Evolutionary conservation across 352 stramenopile species (phyloP), one percentile per base, ranked within the genome.

Genomic region (Pelagophyceae sp.): DNA sequence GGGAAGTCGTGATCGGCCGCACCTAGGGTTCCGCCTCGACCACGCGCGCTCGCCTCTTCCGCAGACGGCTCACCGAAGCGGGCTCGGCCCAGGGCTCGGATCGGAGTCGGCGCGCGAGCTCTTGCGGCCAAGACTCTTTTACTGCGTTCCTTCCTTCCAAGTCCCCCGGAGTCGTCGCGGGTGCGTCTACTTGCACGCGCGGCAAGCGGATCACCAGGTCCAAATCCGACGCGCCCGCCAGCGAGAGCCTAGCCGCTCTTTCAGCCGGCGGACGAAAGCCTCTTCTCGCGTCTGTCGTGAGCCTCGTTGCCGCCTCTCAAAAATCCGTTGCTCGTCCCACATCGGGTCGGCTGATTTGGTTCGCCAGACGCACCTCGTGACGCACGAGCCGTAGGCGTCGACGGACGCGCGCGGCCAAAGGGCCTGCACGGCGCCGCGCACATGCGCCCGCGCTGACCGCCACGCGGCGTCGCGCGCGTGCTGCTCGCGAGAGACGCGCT

Each of bases 91-190:
- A 97, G 1, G 89, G 86, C 72, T 95, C 90, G 81, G 90, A 86
- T 2, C 89, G 87, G 25, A 96, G 83, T 67, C 94, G 94, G 15
- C 92, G 87, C 23, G 91, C 90, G 2, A 97, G 85, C 58, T 97
- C 94, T 77, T 97, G 92, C 80, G 96, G 92, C 92, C 91, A 97
- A 5, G 91, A 94, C 72, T 96, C 92, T 77, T 97, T 97, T 78
- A 97, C 96, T 19, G 92, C 92, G 77, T 97, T 97, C 37, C 92
- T 87, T n/a, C 92, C 92, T 87, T 97, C 92, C 60, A 97, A 77
- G 31, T 93, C 88, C 6, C 92, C 92, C 35, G 91, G 91, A 19
- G 91, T 91, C 67, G 95, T 90, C 1, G 92, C 92, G 29, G 91
- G 92, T 0, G 91, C 90, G 80, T 95, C 91, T 33, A 89, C 88